phyloP scores from a whole-genome alignment of 108 stramenopile species.

The Asterionellopsis glacialis region DNA sequence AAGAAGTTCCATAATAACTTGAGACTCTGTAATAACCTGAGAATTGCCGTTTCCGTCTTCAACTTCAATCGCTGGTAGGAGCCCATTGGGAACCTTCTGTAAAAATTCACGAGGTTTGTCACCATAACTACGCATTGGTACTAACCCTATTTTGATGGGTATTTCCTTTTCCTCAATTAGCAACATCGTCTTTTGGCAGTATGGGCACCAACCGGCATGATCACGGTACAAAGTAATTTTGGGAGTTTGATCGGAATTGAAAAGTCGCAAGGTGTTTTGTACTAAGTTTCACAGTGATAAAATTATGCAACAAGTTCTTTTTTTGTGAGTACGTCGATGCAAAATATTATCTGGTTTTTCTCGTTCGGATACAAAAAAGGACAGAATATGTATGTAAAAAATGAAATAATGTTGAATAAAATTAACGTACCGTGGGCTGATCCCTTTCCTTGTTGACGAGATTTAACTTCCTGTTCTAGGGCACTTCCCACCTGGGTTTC shows the following conservation, averaged over 20 bases:
- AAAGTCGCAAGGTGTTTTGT: slow-evolving; percentile 67
- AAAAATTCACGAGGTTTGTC: slow-evolving; percentile 86
- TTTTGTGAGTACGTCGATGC: no score
- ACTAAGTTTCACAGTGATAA: slow-evolving; percentile 27
- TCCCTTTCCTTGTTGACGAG: slow-evolving; percentile 51
- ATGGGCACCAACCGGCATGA: slow-evolving; percentile 64
- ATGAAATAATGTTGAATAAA: no score
- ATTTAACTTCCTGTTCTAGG: slow-evolving; percentile 44
- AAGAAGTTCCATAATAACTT: slow-evolving; percentile 88
- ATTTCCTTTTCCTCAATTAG: slow-evolving; percentile 90
- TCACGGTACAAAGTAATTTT: slow-evolving; percentile 60
- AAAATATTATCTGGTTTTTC: no score
- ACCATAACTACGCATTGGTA: slow-evolving; percentile 91
- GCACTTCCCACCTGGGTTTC: slow-evolving; percentile 61
- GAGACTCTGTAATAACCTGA: slow-evolving; percentile 76
- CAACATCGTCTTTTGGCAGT: slow-evolving; percentile 68
- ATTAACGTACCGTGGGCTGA: slow-evolving; percentile 22
- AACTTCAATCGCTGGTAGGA: slow-evolving; percentile 87
- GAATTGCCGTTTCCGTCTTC: slow-evolving; percentile 38
- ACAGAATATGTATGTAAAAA: no score
- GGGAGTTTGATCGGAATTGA: slow-evolving; percentile 40
- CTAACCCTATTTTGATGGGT: slow-evolving; percentile 83
- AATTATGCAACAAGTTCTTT: no score
- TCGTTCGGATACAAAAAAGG: no score
- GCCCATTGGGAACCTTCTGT: slow-evolving; percentile 78